Base-by-base conservation (phyloP, 2,329 filamentous ascomycete species). In the Ascochyta fabae region DNA sequence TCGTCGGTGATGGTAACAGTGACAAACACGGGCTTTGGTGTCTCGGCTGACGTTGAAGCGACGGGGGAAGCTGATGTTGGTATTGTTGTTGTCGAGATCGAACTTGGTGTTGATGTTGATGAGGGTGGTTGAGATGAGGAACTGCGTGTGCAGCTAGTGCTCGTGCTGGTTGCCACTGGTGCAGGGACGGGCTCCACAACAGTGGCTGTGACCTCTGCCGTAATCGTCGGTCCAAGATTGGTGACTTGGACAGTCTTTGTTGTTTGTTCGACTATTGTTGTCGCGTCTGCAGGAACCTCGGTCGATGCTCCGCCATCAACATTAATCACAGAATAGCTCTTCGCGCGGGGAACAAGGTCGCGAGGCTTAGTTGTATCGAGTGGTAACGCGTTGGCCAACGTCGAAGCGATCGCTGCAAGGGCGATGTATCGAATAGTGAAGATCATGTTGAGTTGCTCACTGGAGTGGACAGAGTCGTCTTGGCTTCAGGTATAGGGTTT, bases 261-360 rank as follows among this genome's bases (percentile, higher is more conserved):
- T 39, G 56, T 54, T 49, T 60, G 47, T 26, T 66, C 48, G 26
- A 69, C 44, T 29, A 64, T 46, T n/a, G 68, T 67, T 6, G 67
- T 69, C 24, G 63, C 46, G 45, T 60, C 52, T 39, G 61, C 41
- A 26, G 67, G 50, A 29, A 52, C 60, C 43, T 63, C 34, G 19
- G 66, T 67, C 5, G 68, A 60, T 12, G 69, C 63, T 23, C 74
- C 74, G 27, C 75, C 75, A 39, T 75, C 75, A 22, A 76, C 75
- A 47, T 77, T 77, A 60, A 77, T 71, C n/a, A 77, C 65, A 3
- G 70, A 66, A 50, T 76, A 77, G 29, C 67, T 71, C 53, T 72
- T 75, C 29, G 64, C 61, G 12, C 71, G 69, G 24, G 62, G 61
- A 26, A 53, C 60, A 27, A 69, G 22, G 15, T 65, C 36, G 26